A percentile compares a stretch with the other conserved stretches of the same genome.
phyloP scores from a whole-genome alignment of 2,329 filamentous ascomycete genomes.

The Rhinocladiella mackenziei region DNA sequence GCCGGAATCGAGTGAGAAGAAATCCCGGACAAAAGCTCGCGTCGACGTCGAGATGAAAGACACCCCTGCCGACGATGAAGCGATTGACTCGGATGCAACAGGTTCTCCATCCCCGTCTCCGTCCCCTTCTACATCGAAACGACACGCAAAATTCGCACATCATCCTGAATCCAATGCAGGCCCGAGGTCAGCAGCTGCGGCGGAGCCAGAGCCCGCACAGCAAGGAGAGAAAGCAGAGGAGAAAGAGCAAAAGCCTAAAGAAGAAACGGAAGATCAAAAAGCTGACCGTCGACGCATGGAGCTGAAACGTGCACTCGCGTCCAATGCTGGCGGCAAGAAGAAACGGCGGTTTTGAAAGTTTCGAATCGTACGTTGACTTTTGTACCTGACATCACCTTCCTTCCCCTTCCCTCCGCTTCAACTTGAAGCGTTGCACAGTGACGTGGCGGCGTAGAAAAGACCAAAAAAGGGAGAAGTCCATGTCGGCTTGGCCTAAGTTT shows the following conservation, averaged over 20 bases:
- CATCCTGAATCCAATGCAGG: not conserved
- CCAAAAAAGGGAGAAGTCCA: no score
- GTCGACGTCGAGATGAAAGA: not conserved
- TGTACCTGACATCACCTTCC: no score
- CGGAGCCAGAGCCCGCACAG: not conserved
- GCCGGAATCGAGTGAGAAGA: not conserved
- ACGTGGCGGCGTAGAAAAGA: no score
- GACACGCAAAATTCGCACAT: slow-evolving; percentile 4
- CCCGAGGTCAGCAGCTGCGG: not conserved
- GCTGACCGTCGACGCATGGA: slow-evolving; percentile 54
- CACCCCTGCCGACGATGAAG: slow-evolving; percentile 2
- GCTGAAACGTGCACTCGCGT: slow-evolving; percentile 52
- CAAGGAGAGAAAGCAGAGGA: not conserved
- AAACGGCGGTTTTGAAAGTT: slow-evolving; percentile 56
- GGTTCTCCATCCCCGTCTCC: slow-evolving; percentile 16
- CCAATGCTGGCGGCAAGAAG: slow-evolving; percentile 53
- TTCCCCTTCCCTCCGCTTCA: no score
- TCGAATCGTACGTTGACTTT: no score
- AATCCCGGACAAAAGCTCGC: slow-evolving; percentile 23
- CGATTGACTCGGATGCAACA: slow-evolving; percentile 7
- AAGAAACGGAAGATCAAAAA: slow-evolving; percentile 49
- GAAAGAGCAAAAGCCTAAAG: slow-evolving; percentile 20
- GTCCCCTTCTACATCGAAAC: slow-evolving; percentile 7
- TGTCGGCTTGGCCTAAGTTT: no score
- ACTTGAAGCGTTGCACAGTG: no score